Evolutionary conservation across 2,329 filamentous ascomycete species (phyloP), one percentile per base, ranked within the genome.

Genomic region (Aspergillus sp.): DNA sequence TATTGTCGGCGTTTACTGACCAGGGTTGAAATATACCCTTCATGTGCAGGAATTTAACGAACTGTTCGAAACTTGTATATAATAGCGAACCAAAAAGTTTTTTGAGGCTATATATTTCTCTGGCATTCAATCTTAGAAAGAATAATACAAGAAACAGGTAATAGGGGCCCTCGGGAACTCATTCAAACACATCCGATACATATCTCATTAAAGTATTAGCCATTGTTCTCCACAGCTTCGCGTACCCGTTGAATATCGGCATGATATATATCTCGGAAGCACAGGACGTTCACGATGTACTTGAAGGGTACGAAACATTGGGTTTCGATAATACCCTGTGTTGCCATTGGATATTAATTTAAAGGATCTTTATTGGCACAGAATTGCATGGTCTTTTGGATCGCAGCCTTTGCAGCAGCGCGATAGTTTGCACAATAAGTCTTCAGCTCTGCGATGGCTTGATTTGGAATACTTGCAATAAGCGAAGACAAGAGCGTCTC

Each of bases 401-500:
- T 27, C 24, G 55, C 55, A 30, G 44, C 37, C 6, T 58, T 53
- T 27, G 62, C 62, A 11, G 62, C 48, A 15, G 52, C 54, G 42
- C 61, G 61, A 40, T 58, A 63, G 37, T 61, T 55, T 9, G 55
- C 51, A 24, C 62, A 64, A 33, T 60, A 51, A n/a, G 61, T 57
- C 11, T 37, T 55, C 5, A 64, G 42, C 9, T 51, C 59, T 9
- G 40, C 22, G 5, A 60, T 57, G 3, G 49, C 55, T 17, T 63
- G 61, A 19, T 51, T 57, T 8, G 61, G 47, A 5, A 55, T 53
- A 20, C 42, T 49, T 2, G 51, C 34, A 34, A 45, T 19, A 6
- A 46, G 41, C 7, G 59, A 63, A 6, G 61, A 54, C 33, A 64
- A 30, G 19, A 57, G 63, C 3, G 33, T 48, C 37, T 63, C 62